Evolutionary conservation across 768 basidiomycete species (phyloP), one percentile per base, ranked within the genome.

Genomic region (Amanita brunnescens): DNA sequence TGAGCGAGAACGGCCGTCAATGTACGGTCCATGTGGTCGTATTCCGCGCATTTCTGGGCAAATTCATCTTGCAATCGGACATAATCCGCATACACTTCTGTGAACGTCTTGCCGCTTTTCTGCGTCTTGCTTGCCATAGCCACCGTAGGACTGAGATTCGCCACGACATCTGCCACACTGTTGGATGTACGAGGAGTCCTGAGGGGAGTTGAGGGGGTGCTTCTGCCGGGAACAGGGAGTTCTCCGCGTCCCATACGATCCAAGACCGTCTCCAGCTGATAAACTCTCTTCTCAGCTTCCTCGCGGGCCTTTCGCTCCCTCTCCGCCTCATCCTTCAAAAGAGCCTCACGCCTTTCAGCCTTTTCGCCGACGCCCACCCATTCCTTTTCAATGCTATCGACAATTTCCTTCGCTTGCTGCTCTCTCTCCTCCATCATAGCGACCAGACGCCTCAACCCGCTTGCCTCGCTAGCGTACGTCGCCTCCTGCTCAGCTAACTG

Each of bases 1-100:
- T 97, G 90, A 54, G 83, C 81, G 3, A 95, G 75, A 18, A 97
- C 83, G 37, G 83, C 77, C 12, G 82, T 73, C 44, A 97, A 72
- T 0, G 89, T 85, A 24, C 83, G 78, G 44, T 90, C 87, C 79
- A 98, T 84, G 42, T 89, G 80, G 55, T 83, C 82, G 53, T 85
- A 88, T 68, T 98, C 94, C 4, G 81, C 75, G 47, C 78, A 82
- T 66, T 91, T 90, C 64, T 74, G 77, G 16, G 80, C 77, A 50
- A 83, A 82, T 26, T 92, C 87, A 21, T 89, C 88, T 63, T 96
- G 86, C 35, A 94, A 76, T 49, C 80, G 78, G 32, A 95, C 83
- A 57, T 91, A 91, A 61, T 96, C 91, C 13, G 87, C 78, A 63
- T 96, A 97, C 18, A 98, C 85, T 61, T 96, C 89, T 0, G 95